These are phyloP conservation scores for Sutorius australiensis DNA, from an alignment of 768 basidiomycete genomes.

Conservation along the genomic window DNA sequence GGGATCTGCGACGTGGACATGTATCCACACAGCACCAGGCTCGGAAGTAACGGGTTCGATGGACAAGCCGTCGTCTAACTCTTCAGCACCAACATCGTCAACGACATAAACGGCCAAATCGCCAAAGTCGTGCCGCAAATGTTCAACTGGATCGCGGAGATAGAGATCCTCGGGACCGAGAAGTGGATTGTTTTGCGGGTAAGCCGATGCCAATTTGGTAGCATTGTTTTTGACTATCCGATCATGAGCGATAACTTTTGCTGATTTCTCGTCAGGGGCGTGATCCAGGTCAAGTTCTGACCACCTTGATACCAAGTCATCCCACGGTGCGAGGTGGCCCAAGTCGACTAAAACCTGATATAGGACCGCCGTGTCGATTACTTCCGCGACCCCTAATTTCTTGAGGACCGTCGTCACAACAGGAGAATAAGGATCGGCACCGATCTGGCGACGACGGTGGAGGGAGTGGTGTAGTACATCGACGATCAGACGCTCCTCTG, in stretches of 20 bases:
- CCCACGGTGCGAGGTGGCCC: constrained; percentile 80
- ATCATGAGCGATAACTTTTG: constrained; percentile 32
- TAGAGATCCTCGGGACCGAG: constrained; percentile 66
- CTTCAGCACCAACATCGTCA: constrained; percentile 74
- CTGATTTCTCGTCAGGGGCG: constrained; percentile 24
- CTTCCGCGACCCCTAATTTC: constrained; percentile 40
- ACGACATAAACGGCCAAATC: constrained; percentile 79
- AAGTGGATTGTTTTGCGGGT: constrained; percentile 24
- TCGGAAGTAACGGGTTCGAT: constrained; percentile 64
- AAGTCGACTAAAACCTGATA: constrained; percentile 59
- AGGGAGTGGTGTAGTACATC: constrained; percentile 56
- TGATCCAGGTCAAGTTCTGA: constrained; percentile 32
- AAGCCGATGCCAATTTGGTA: constrained; percentile 6
- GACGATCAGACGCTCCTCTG: constrained; percentile 54
- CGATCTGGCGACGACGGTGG: constrained; percentile 43
- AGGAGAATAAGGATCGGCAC: constrained; percentile 60
- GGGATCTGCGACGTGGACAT: constrained; percentile 92
- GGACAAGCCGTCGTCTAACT: constrained; percentile 93
- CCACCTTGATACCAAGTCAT: constrained; percentile 51
- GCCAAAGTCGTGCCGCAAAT: constrained; percentile 84
- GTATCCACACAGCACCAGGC: constrained; percentile 69
- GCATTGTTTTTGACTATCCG: constrained; percentile 20
- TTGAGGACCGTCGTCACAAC: constrained; percentile 57
- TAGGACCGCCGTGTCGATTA: constrained; percentile 28
- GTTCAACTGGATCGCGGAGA: constrained; percentile 57